These are phyloP conservation scores for Seminavis robusta DNA, from an alignment of 108 stramenopile species.

Conservation along the genomic window DNA sequence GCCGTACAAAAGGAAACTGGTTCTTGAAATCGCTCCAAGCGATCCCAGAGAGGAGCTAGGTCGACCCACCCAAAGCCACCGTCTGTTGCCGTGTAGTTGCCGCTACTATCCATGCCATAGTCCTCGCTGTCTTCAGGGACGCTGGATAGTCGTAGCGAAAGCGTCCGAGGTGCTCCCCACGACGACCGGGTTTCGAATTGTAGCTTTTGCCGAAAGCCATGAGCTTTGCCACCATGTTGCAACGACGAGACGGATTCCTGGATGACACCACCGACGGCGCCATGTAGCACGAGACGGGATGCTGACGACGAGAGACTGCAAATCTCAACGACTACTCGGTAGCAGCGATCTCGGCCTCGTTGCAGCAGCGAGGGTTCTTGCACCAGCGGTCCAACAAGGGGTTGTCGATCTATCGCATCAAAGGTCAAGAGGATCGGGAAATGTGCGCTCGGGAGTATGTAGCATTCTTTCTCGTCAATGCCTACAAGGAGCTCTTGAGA, in stretches of 20 bases:
- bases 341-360: constrained; percentile 64
- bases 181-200: constrained; percentile 66
- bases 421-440: constrained; percentile 81
- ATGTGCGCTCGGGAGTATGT: constrained; percentile 84
- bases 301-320: not conserved
- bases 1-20: not conserved
- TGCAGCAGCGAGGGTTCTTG: constrained; percentile 56
- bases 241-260: constrained; percentile 57
- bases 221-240: constrained; percentile 45
- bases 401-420: constrained; percentile 20
- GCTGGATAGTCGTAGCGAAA: constrained; percentile 20
- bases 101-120: too few species aligned
- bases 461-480: constrained; percentile 67
- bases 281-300: constrained; percentile 36
- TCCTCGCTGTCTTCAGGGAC: not conserved
- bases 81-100: constrained; percentile 14
- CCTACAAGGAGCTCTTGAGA: constrained; percentile 47
- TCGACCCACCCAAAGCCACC: constrained; percentile 67
- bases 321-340: constrained; percentile 19
- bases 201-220: too few species aligned
- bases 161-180: constrained; percentile 78
- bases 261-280: constrained; percentile 61
- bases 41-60: constrained; percentile 51
- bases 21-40: not conserved
- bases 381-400: constrained; percentile 9